Evolutionary conservation across 1,139 yeast genomes (phyloP), one percentile per base, ranked within the genome.

Genomic region (Kodamaea arcana): DNA sequence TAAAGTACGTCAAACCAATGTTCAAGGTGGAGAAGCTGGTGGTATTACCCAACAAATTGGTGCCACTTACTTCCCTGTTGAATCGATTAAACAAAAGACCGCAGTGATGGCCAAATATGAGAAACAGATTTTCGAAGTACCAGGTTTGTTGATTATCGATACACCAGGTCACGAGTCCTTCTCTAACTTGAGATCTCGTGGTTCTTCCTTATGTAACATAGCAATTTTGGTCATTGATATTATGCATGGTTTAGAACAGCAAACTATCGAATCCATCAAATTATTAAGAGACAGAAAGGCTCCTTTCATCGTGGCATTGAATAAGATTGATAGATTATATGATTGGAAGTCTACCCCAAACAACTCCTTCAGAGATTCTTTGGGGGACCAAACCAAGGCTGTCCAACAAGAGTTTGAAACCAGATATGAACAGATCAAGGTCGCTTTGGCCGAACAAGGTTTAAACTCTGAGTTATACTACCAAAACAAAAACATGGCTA

Each of bases 141-240:
- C 99, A 40, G 99, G 99, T 65, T 72, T 92, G 56, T 75, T 92
- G 60, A 82, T 92, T 48, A 92, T 92, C 53, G 99, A 92, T 70
- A 92, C 99, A 1, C 98, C 98, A 50, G 99, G 99, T 62, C 99
- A 92, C 87, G 99, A 92, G 75, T 90, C 97, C 45, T 94, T 92
- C 75, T 80, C 96, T 33, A 94, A 94, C 63, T 77, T 92, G 62
- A 86, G 99, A 75, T 80, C 96, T 33, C 88, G 99, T 75, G 99
- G 99, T 75, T 90, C 98, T 17, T 90, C 97, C 7, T 74, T 92
- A 53, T 92, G 99, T 87, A 94, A 92, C 72, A 92, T 92, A 68
- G 99, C 99, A 54, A 90, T 94, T 56, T 76, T 92, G 69, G 98
- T 92, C 39, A 88, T 94, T 54, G 99, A 92, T 64, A 92, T 92